Conservation (phyloP, 768 basidiomycete species). For the Termitomyces bulborhizus region DNA sequence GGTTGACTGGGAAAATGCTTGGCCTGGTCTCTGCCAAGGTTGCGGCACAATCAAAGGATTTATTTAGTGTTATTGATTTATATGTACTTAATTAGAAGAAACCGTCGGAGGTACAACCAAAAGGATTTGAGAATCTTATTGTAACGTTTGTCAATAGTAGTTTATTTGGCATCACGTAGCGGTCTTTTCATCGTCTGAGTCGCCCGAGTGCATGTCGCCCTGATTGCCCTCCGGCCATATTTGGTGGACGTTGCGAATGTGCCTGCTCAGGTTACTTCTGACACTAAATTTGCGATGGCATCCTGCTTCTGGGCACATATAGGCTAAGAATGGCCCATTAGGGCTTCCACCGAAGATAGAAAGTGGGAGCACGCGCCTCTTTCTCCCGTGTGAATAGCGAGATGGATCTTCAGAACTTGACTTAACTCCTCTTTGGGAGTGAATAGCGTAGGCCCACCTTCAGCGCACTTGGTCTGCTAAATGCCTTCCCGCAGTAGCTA, state of each 20-base stretch:
- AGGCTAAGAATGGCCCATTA: slow-evolving; percentile 32
- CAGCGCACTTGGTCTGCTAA: slow-evolving; percentile 19
- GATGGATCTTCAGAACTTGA: slow-evolving; percentile 13
- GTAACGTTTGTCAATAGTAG: no score
- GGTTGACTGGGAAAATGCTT: background rate
- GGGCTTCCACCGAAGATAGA: background rate
- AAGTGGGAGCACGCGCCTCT: slow-evolving; percentile 13
- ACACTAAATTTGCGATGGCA: slow-evolving; percentile 65
- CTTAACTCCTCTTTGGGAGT: background rate
- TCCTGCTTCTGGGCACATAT: slow-evolving; percentile 53
- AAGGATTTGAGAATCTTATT: background rate
- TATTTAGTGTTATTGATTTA: slow-evolving; percentile 3
- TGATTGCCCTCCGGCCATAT: slow-evolving; percentile 15
- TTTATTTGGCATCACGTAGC: slow-evolving; percentile 1
- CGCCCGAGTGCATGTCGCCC: slow-evolving; percentile 14
- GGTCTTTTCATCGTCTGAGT: slow-evolving; percentile 10
- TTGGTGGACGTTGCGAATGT: slow-evolving; percentile 37
- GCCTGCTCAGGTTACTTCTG: slow-evolving; percentile 65
- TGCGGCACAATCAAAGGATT: background rate
- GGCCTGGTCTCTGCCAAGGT: background rate
- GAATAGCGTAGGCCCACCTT: slow-evolving; percentile 10
- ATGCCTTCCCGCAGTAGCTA: slow-evolving; percentile 17
- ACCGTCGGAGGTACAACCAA: background rate
- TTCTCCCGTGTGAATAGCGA: slow-evolving; percentile 20
- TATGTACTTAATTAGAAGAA: background rate